A percentile compares a stretch with the other conserved stretches of the same genome.
Conservation (phyloP, 139 green algal genomes). For the Chlorella ohadii region DNA sequence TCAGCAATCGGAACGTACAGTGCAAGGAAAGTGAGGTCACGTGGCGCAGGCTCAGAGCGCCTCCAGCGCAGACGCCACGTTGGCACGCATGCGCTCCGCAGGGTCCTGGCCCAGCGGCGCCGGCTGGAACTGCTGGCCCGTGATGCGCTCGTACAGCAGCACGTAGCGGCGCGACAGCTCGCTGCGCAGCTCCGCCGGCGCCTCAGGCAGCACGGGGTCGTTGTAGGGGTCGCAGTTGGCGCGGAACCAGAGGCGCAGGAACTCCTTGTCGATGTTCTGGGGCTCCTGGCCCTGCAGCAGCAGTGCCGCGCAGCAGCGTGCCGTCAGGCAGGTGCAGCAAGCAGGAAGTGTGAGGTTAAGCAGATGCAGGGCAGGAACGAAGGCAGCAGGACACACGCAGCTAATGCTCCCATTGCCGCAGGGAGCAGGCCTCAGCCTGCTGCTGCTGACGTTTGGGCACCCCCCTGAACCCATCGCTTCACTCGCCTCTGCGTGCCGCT, state of each 20-base stretch:
- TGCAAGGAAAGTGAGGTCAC: too few species aligned
- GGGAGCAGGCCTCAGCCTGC: too few species aligned
- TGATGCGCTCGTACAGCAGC: slow-evolving; percentile 96
- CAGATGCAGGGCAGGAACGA: too few species aligned
- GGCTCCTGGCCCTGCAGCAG: slow-evolving; percentile 27
- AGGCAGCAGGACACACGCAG: too few species aligned
- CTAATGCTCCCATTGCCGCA: too few species aligned
- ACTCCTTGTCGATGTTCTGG: slow-evolving; percentile 99
- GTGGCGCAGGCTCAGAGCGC: slow-evolving; percentile 18
- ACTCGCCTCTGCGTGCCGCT: slow-evolving; percentile 67
- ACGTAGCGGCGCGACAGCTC: slow-evolving; percentile 95
- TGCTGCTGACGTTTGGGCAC: too few species aligned
- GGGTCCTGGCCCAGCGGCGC: slow-evolving; percentile 33
- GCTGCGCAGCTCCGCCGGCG: slow-evolving; percentile 85
- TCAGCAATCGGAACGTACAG: too few species aligned
- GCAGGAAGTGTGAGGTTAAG: too few species aligned
- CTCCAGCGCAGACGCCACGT: slow-evolving; percentile 38
- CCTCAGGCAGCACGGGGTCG: slow-evolving; percentile 90
- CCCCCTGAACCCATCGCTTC: too few species aligned
- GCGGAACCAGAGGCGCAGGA: slow-evolving; percentile 97
- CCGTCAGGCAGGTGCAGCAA: too few species aligned
- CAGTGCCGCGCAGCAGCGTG: neutral
- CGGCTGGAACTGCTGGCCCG: slow-evolving; percentile 82
- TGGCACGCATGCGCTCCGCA: slow-evolving; percentile 38
- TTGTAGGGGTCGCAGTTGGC: slow-evolving; percentile 96